phyloP scores from a whole-genome alignment of 1,284 basidiomycete genomes.

The Irpex sp. region DNA sequence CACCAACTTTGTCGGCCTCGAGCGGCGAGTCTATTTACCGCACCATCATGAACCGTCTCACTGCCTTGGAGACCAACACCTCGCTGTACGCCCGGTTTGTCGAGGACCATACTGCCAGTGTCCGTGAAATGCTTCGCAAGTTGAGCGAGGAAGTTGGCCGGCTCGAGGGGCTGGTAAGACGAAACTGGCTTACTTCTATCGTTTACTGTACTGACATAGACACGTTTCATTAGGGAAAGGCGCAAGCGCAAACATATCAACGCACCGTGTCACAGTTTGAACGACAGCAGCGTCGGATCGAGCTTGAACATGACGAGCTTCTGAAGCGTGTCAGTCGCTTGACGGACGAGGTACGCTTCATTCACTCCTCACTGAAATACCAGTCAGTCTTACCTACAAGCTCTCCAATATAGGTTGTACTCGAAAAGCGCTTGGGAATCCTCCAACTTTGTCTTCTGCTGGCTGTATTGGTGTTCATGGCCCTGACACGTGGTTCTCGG shows the following conservation, averaged over 20 bases:
- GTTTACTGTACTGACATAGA: not conserved
- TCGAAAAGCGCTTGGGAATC: slow-evolving; percentile 83
- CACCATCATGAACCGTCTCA: slow-evolving; percentile 92
- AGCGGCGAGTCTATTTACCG: slow-evolving; percentile 95
- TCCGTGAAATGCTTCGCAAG: slow-evolving; percentile 73
- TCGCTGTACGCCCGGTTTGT: slow-evolving; percentile 87
- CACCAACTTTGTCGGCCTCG: slow-evolving; percentile 20
- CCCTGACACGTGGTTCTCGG: slow-evolving; percentile 75
- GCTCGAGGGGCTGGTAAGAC: slow-evolving; percentile 71
- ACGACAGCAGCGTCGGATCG: slow-evolving; percentile 59
- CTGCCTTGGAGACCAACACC: slow-evolving; percentile 83
- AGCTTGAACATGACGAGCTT: slow-evolving; percentile 68
- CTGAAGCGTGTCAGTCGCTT: slow-evolving; percentile 66
- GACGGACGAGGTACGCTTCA: slow-evolving; percentile 61
- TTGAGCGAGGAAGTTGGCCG: slow-evolving; percentile 83
- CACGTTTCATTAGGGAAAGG: slow-evolving; percentile 46
- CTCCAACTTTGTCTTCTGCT: slow-evolving; percentile 79
- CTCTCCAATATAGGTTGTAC: slow-evolving; percentile 48
- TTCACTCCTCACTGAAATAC: not conserved
- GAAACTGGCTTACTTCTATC: not conserved
- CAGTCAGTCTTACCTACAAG: not conserved
- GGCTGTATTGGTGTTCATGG: slow-evolving; percentile 78
- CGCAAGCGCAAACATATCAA: slow-evolving; percentile 64
- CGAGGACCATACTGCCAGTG: slow-evolving; percentile 81
- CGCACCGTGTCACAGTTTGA: slow-evolving; percentile 71